Evolutionary conservation across 139 green algal species (phyloP), one percentile per base, ranked within the genome.

Genomic region (Chlorella sp.): DNA sequence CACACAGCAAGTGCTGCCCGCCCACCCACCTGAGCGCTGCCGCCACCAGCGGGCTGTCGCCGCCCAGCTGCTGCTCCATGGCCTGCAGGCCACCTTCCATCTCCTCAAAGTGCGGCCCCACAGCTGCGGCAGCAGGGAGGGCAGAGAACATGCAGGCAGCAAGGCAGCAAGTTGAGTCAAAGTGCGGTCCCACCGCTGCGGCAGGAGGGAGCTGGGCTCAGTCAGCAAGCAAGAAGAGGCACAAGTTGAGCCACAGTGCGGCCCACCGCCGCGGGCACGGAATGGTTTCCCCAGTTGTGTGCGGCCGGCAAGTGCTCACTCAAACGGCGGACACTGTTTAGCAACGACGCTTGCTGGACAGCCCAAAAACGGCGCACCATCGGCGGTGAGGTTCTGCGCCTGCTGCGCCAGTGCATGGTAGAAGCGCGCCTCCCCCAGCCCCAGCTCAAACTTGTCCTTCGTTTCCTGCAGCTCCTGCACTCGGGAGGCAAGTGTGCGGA

Each of bases 361-460:
- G n/a, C n/a, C n/a, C n/a, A n/a, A n/a, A n/a, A n/a, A n/a, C n/a
- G 65, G 32, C 74, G 28, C 74, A 67, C 74, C 74, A 34, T 36
- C 48, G 4, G 58, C n/a, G 6, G 77, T 34, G 16, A 83, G 38
- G 77, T 73, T 73, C 60, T 83, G 79, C 19, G 81, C 81, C 56
- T 79, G 81, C 81, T 62, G 43, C 17, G 69, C 69, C 38, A 86
- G 81, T 0, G 20, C 72, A 9, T 73, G 54, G 81, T 86, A 86
- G 32, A 48, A 73, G 3, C 28, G 36, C 17, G 70, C 43, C 70
- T 86, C 81, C 38, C 69, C 81, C 28, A 80, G 54, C 54, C 81
- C 81, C 6, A 74, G 56, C 70, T 81, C 81, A 73, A 86, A 86
- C 81, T 86, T 86, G 7, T 40, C 72, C 58, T 28, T 32, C 20